Percentiles rank a stretch among this genome's conserved stretches.
phyloP scores from a whole-genome alignment of 2,329 filamentous ascomycete genomes.

The Paraphoma sp. region DNA sequence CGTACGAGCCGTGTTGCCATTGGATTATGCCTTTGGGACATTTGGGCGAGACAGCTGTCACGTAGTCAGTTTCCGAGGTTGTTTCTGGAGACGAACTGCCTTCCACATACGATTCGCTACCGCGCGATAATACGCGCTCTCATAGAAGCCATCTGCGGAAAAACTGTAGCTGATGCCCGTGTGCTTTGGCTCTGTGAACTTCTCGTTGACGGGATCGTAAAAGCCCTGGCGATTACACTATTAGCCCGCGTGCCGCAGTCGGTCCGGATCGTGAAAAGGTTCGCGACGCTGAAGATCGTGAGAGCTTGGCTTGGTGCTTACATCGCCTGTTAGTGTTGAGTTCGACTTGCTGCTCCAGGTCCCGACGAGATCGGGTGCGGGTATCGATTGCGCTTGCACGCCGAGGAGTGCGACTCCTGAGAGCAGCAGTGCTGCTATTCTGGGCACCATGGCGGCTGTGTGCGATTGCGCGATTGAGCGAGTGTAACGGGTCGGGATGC shows the following conservation, averaged over 20 bases:
- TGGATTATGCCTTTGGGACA: slow-evolving; percentile 73
- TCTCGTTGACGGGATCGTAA: slow-evolving; percentile 71
- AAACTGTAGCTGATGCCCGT: slow-evolving; percentile 79
- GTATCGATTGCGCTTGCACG: slow-evolving; percentile 39
- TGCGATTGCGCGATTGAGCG: slow-evolving; percentile 5
- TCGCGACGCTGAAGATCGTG: not conserved
- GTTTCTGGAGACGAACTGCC: not conserved
- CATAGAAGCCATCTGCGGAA: slow-evolving; percentile 70
- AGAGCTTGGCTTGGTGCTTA: slow-evolving; percentile 43
- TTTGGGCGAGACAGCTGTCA: slow-evolving; percentile 62
- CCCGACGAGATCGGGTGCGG: slow-evolving; percentile 60
- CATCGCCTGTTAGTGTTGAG: slow-evolving; percentile 72
- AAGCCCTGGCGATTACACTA: slow-evolving; percentile 60
- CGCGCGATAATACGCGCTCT: slow-evolving; percentile 73
- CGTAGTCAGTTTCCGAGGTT: slow-evolving; percentile 22
- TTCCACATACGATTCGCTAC: slow-evolving; percentile 68
- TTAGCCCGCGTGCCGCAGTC: slow-evolving; percentile 16
- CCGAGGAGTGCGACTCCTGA: slow-evolving; percentile 46
- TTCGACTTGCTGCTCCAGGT: slow-evolving; percentile 77
- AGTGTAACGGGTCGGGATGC: slow-evolving; percentile 12
- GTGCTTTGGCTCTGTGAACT: slow-evolving; percentile 68
- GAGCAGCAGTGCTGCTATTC: slow-evolving; percentile 39
- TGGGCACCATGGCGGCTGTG: slow-evolving; percentile 25
- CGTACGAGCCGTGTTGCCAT: slow-evolving; percentile 74
- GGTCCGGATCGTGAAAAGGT: not conserved